Conservation (phyloP, 1,284 basidiomycete species). For the Fomitopsis pinicola region DNA sequence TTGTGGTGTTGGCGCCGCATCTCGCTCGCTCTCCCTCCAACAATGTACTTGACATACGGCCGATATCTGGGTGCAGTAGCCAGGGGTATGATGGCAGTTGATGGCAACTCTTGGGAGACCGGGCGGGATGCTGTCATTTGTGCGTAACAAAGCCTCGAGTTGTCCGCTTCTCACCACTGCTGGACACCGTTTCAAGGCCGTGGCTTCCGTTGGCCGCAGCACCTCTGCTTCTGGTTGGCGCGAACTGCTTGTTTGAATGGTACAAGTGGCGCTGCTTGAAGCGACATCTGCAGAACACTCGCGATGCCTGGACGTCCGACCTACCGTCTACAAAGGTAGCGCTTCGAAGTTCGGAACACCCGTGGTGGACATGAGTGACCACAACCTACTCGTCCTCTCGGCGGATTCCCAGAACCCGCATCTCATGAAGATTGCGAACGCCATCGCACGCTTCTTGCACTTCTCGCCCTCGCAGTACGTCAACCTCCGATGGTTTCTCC, state of each 20-base stretch:
- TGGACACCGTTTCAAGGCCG: too few species aligned
- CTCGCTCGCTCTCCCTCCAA: too few species aligned
- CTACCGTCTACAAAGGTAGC: constrained; percentile 45
- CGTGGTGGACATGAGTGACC: constrained; percentile 57
- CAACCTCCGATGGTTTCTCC: constrained; percentile 75
- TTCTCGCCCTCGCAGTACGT: constrained; percentile 58
- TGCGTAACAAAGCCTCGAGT: too few species aligned
- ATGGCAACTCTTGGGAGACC: too few species aligned
- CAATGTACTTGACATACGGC: too few species aligned
- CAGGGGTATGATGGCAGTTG: too few species aligned
- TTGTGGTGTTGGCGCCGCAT: too few species aligned
- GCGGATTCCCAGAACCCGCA: constrained; percentile 66
- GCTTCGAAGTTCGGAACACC: constrained; percentile 34
- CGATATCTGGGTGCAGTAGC: too few species aligned
- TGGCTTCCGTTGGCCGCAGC: too few species aligned
- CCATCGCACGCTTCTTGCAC: constrained; percentile 43
- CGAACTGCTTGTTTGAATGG: constrained; percentile 71
- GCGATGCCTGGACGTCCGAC: constrained; percentile 71
- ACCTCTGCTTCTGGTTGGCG: constrained; percentile 60
- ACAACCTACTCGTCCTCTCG: constrained; percentile 73
- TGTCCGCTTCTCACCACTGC: too few species aligned
- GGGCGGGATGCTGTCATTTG: too few species aligned
- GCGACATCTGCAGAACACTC: constrained; percentile 60
- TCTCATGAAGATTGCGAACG: constrained; percentile 61
- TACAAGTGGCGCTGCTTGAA: constrained; percentile 75